These are phyloP conservation scores for Hypomontagnella monticulosa DNA, from an alignment of 495 filamentous ascomycete species.

Conservation along the genomic window DNA sequence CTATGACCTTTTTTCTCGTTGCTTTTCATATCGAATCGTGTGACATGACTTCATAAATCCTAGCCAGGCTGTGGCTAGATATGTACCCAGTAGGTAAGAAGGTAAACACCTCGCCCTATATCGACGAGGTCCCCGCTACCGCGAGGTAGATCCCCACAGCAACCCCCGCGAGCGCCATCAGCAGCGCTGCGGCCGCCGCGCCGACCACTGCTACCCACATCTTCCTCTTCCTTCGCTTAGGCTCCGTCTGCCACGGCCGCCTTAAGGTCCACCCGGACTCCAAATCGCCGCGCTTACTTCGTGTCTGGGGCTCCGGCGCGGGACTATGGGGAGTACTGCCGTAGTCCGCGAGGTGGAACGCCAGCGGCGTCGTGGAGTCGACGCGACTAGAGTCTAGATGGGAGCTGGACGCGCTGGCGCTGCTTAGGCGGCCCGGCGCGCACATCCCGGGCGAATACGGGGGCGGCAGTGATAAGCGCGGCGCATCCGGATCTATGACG, in stretches of 20 bases:
- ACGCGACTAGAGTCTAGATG: slow-evolving; percentile 33
- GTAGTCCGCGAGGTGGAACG: slow-evolving; percentile 12
- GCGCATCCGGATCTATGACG: slow-evolving; percentile 32
- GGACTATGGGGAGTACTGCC: not conserved
- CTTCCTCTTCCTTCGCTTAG: slow-evolving; percentile 28
- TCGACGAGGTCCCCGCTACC: slow-evolving; percentile 15
- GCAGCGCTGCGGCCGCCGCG: slow-evolving; percentile 15
- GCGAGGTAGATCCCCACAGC: slow-evolving; percentile 34
- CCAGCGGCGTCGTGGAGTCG: slow-evolving; percentile 29
- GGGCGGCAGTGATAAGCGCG: slow-evolving; percentile 28
- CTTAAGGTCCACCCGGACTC: slow-evolving; percentile 6
- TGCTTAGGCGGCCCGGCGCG: slow-evolving; percentile 20
- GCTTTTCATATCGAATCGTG: not conserved
- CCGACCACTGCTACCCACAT: slow-evolving; percentile 9
- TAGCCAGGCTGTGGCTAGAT: not conserved
- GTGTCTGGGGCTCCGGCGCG: not conserved
- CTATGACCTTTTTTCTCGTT: not conserved
- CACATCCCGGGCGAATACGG: slow-evolving; percentile 29
- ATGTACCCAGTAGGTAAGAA: not conserved
- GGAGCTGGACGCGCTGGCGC: slow-evolving; percentile 14
- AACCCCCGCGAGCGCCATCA: slow-evolving; percentile 30
- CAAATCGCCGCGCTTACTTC: slow-evolving; percentile 7
- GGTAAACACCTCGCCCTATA: slow-evolving; percentile 9
- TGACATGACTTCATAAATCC: not conserved
- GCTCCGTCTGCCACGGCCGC: slow-evolving; percentile 1